A percentile compares a stretch with the other conserved stretches of the same genome.
Evolutionary conservation across 176 grass and related monocot species (phyloP).

Genomic region (Oryza brachyantha): DNA sequence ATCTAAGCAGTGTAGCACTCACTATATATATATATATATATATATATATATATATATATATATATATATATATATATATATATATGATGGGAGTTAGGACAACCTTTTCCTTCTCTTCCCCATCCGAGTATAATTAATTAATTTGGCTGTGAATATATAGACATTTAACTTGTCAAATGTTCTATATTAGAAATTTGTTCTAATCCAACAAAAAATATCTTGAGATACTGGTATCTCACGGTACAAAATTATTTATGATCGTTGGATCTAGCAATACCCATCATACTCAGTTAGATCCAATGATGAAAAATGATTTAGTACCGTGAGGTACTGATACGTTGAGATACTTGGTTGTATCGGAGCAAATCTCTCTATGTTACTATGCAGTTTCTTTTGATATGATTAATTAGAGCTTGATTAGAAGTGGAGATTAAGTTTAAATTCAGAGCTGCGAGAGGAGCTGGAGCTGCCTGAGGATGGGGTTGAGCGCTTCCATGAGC

Average conservation of each 20-base stretch:
- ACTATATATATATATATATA: neutral
- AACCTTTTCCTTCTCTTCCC: neutral
- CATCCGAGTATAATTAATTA: neutral
- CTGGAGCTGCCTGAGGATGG: conserved; percentile 57
- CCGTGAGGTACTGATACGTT: too few relatives aligned
- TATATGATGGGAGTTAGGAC: conserved; percentile 4
- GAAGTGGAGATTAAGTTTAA: neutral
- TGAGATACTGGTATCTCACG: too few relatives aligned
- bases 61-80: neutral
- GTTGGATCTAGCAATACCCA: too few relatives aligned
- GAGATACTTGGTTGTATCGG: too few relatives aligned
- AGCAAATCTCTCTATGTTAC: too few relatives aligned
- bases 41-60: too few relatives aligned
- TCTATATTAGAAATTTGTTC: too few relatives aligned
- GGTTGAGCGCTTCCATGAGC: conserved; percentile 52
- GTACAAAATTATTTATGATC: too few relatives aligned
- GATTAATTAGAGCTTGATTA: neutral
- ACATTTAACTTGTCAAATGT: neutral
- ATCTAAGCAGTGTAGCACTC: neutral
- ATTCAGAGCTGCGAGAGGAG: conserved; percentile 45
- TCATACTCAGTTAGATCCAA: too few relatives aligned
- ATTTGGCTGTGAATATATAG: neutral
- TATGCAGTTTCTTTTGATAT: too few relatives aligned
- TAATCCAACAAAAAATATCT: too few relatives aligned
- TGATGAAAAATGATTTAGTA: too few relatives aligned